Conservation (phyloP, 768 basidiomycete species). For the Suillus occidentalis region DNA sequence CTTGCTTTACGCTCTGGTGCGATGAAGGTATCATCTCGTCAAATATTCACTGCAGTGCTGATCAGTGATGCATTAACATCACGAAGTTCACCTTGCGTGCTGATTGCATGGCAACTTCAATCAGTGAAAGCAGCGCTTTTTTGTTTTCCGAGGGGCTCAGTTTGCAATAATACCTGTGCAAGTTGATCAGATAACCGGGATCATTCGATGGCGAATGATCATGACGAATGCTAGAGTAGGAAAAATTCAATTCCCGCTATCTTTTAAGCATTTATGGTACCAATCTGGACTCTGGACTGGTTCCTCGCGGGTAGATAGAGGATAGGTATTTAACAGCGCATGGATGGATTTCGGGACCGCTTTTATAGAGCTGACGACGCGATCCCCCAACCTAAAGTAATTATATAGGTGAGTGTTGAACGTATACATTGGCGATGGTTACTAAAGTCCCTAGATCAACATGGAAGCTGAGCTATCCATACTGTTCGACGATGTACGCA, state of each 20-base stretch:
- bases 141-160: neutral
- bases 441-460: neutral
- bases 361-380: neutral
- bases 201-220: neutral
- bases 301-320: neutral
- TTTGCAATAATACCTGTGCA: neutral
- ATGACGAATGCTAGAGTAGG: neutral
- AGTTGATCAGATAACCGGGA: neutral
- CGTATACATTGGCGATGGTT: neutral
- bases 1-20: neutral
- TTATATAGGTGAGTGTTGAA: neutral
- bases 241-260: neutral
- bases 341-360: neutral
- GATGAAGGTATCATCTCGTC: neutral
- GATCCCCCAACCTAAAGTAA: neutral
- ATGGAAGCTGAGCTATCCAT: conserved; percentile 10
- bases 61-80: neutral
- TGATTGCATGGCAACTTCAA: neutral
- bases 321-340: conserved; percentile 1
- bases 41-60: neutral
- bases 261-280: neutral
- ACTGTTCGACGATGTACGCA: conserved; percentile 4
- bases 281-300: neutral
- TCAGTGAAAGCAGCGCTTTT: neutral
- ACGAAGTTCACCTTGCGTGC: neutral